Conservation (phyloP, 345 rosid genomes). For the Anastatica hierochuntica region DNA sequence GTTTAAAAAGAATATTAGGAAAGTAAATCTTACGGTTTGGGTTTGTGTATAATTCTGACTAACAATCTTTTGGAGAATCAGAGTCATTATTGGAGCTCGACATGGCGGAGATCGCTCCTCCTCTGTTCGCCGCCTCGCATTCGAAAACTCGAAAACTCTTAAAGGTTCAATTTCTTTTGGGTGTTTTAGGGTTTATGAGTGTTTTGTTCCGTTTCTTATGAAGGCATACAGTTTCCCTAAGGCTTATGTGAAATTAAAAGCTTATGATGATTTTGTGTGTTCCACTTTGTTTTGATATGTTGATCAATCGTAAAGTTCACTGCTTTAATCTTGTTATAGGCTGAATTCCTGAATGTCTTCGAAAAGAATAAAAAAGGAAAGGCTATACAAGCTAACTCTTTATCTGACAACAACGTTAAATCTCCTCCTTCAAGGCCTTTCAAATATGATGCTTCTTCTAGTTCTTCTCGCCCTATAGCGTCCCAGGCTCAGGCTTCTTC, state of each 20-base stretch:
- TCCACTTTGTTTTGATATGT: not conserved
- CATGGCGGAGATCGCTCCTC: slow-evolving; percentile 60
- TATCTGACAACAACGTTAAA: not conserved
- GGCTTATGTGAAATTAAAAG: not conserved
- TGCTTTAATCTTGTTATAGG: slow-evolving; percentile 32
- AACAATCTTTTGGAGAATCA: no score
- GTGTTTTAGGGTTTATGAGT: slow-evolving; percentile 5
- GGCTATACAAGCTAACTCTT: slow-evolving; percentile 26
- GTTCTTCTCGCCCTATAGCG: no score
- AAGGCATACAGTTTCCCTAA: not conserved
- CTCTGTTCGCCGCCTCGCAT: slow-evolving; percentile 22
- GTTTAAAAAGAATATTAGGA: no score
- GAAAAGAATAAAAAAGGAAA: slow-evolving; percentile 54
- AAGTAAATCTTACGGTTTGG: no score
- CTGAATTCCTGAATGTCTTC: slow-evolving; percentile 27
- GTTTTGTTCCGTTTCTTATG: not conserved
- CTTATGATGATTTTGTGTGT: not conserved
- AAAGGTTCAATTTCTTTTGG: slow-evolving; percentile 32
- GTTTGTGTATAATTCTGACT: no score
- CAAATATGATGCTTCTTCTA: not conserved
- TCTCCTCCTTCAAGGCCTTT: no score
- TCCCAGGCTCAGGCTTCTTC: no score
- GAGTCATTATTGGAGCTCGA: slow-evolving; percentile 85
- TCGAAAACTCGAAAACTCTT: slow-evolving; percentile 32
- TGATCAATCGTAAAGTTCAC: not conserved